Conservation (phyloP, 2,329 filamentous ascomycete genomes). For the Stachybotrys elegans region DNA sequence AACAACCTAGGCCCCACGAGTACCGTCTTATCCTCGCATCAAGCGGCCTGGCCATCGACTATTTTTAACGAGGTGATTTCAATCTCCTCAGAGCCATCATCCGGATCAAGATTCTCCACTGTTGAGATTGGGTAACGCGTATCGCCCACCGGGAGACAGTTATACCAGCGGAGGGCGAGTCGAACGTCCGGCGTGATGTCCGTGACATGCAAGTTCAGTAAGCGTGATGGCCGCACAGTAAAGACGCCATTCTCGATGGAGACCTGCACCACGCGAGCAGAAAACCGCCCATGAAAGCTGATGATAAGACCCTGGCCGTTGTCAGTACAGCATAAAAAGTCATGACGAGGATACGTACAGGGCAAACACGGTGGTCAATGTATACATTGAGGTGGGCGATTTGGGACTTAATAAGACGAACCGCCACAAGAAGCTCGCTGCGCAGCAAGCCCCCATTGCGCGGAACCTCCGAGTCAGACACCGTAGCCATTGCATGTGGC, state of each 20-base stretch:
- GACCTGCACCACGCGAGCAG: conserved; percentile 9
- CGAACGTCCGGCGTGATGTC: conserved; percentile 2
- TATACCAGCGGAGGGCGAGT: conserved; percentile 8
- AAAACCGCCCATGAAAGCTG: conserved; percentile 9
- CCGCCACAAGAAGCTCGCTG: conserved; percentile 5
- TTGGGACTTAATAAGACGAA: conserved; percentile 3
- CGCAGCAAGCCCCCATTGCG: background rate
- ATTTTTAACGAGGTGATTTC: background rate
- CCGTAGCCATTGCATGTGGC: conserved; percentile 5
- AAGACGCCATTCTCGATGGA: conserved; percentile 6
- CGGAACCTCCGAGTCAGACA: conserved; percentile 1
- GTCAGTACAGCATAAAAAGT: background rate
- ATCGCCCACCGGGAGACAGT: conserved; percentile 11
- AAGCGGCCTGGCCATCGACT: background rate
- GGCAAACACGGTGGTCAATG: conserved; percentile 2
- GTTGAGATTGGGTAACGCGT: background rate
- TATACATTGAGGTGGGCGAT: background rate
- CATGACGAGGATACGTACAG: background rate
- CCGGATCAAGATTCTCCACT: conserved; percentile 10
- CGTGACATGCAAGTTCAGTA: conserved; percentile 7
- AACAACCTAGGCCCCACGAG: too few species aligned
- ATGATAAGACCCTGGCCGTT: conserved; percentile 6
- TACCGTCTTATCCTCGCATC: too few species aligned
- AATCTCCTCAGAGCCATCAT: background rate
- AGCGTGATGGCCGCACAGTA: conserved; percentile 8